These are phyloP conservation scores for Ogataea nakhonphanomensis DNA, from an alignment of 805 yeast species.

Conservation along the genomic window DNA sequence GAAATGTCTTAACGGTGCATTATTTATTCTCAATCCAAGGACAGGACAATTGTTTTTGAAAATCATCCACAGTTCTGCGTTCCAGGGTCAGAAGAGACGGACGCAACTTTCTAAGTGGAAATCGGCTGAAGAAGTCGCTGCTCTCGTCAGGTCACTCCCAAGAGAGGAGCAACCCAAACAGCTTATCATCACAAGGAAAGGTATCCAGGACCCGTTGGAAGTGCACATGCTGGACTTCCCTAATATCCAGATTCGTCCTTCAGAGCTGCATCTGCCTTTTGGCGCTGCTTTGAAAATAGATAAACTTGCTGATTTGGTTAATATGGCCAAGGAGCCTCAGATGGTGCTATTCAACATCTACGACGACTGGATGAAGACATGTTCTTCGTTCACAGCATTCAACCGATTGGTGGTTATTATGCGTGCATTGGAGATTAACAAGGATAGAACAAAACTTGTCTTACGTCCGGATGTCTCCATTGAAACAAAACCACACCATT, in stretches of 20 bases:
- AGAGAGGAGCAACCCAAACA: slow-evolving; percentile 94
- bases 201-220: slow-evolving; percentile 90
- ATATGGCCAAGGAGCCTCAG: slow-evolving; percentile 87
- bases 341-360: slow-evolving; percentile 88
- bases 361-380: slow-evolving; percentile 87
- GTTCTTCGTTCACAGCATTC: slow-evolving; percentile 90
- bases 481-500: slow-evolving; percentile 68
- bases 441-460: slow-evolving; percentile 71
- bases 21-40: slow-evolving; percentile 84
- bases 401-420: slow-evolving; percentile 80
- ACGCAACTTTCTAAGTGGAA: slow-evolving; percentile 97
- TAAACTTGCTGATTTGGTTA: slow-evolving; percentile 71
- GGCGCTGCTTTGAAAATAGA: slow-evolving; percentile 80
- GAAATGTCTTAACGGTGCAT: slow-evolving; percentile 89
- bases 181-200: slow-evolving; percentile 83
- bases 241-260: slow-evolving; percentile 80
- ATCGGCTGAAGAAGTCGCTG: slow-evolving; percentile 96
- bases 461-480: slow-evolving; percentile 72
- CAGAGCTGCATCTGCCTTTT: slow-evolving; percentile 88
- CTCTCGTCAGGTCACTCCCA: slow-evolving; percentile 82
- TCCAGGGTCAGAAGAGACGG: slow-evolving; percentile 95
- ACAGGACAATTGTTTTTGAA: slow-evolving; percentile 88
- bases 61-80: slow-evolving; percentile 88
- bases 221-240: slow-evolving; percentile 98
- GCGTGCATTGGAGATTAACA: slow-evolving; percentile 75